Conservation (phyloP, 1,139 yeast species). For the Scheffersomyces titani region DNA sequence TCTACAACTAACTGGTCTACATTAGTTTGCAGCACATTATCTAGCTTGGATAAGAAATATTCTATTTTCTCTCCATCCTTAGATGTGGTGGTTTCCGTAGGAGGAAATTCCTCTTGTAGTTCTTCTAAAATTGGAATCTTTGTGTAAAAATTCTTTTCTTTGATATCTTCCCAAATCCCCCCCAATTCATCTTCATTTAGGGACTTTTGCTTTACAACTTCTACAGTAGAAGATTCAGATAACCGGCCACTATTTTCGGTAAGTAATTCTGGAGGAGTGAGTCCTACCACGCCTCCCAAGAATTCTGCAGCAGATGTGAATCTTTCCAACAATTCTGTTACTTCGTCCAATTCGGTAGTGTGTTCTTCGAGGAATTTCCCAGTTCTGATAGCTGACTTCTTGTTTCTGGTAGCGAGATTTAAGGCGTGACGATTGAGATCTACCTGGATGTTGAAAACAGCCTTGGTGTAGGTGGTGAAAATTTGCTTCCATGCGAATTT, state of each 20-base stretch:
- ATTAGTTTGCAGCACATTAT: slow-evolving; percentile 44
- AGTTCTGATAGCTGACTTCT: slow-evolving; percentile 61
- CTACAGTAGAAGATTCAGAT: slow-evolving; percentile 15
- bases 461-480: slow-evolving; percentile 49
- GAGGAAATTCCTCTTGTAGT: slow-evolving; percentile 27
- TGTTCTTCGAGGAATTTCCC: slow-evolving; percentile 64
- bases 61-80: slow-evolving; percentile 48
- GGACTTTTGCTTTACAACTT: slow-evolving; percentile 23
- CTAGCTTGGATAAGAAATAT: slow-evolving; percentile 46
- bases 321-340: slow-evolving; percentile 40
- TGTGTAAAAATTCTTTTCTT: slow-evolving; percentile 62
- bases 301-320: slow-evolving; percentile 46
- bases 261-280: slow-evolving; percentile 31
- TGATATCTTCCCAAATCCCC: slow-evolving; percentile 67
- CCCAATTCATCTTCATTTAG: slow-evolving; percentile 32
- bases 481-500: slow-evolving; percentile 25
- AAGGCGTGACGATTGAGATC: slow-evolving; percentile 35
- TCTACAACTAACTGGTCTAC: slow-evolving; percentile 58
- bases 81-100: slow-evolving; percentile 10
- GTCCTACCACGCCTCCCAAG: slow-evolving; percentile 43
- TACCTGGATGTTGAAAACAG: slow-evolving; percentile 39
- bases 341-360: slow-evolving; percentile 40
- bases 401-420: slow-evolving; percentile 41
- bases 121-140: slow-evolving; percentile 29
- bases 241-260: slow-evolving; percentile 19